Conservation (phyloP, 129 eudicot genomes). For the Tagetes patula region DNA sequence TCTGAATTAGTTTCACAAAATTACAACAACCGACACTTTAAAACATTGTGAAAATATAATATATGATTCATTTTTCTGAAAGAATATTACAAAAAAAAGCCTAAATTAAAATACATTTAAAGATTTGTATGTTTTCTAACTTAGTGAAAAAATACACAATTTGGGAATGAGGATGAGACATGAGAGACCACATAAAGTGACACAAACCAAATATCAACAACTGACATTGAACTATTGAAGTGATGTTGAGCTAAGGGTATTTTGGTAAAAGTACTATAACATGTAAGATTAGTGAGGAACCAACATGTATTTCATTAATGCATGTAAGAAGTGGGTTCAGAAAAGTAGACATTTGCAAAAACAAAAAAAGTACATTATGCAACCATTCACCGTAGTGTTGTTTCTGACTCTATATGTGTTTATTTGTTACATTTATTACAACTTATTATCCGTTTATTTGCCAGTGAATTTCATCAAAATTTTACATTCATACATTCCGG, state of each 20-base stretch:
- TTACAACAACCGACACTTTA: slow-evolving; percentile 2
- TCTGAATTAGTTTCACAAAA: not conserved
- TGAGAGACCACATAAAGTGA: slow-evolving; percentile 21
- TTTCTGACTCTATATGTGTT: too few relatives aligned
- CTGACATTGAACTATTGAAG: not conserved
- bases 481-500: too few relatives aligned
- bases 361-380: slow-evolving; percentile 17
- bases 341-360: slow-evolving; percentile 20
- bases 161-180: slow-evolving; percentile 10
- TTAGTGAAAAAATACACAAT: slow-evolving; percentile 19
- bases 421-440: too few relatives aligned
- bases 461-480: too few relatives aligned
- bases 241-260: slow-evolving; percentile 4
- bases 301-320: slow-evolving; percentile 19
- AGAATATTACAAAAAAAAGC: not conserved
- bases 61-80: not conserved
- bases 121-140: not conserved
- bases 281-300: slow-evolving; percentile 16
- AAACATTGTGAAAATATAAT: not conserved
- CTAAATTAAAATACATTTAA: not conserved
- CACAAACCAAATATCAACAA: slow-evolving; percentile 13
- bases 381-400: slow-evolving; percentile 12
- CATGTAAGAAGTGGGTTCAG: slow-evolving; percentile 22
- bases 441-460: too few relatives aligned
- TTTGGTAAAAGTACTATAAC: slow-evolving; percentile 10